Percentiles rank a stretch among this genome's conserved stretches.
These are phyloP conservation scores for Arthrobotrys pseudoclavata DNA, from an alignment of 2,329 filamentous ascomycete genomes.

Conservation along the genomic window DNA sequence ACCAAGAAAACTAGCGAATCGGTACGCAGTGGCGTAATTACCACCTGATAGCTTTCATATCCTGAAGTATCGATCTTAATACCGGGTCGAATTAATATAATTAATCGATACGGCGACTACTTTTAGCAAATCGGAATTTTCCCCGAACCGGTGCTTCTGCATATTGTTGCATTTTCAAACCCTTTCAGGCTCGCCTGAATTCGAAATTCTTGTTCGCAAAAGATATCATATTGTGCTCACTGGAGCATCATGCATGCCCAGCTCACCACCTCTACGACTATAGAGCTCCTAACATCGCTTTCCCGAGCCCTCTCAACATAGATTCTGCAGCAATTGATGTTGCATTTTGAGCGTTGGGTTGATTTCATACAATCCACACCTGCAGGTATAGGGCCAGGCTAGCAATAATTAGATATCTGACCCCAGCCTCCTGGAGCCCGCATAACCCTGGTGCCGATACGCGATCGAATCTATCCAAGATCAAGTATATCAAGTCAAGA, in stretches of 20 bases:
- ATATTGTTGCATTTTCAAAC: background rate
- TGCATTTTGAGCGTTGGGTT: constrained; percentile 40
- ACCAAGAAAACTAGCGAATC: background rate
- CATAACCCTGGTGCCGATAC: constrained; percentile 44
- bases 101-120: background rate
- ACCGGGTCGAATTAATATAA: background rate
- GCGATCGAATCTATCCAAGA: constrained; percentile 29
- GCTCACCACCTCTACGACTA: background rate
- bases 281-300: background rate
- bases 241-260: background rate
- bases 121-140: constrained; percentile 14
- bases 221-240: constrained; percentile 8
- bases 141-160: background rate
- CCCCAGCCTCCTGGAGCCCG: background rate
- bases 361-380: background rate
- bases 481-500: background rate
- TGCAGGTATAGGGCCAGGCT: background rate
- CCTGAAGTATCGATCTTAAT: background rate
- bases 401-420: background rate
- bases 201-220: background rate
- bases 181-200: background rate
- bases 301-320: background rate
- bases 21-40: background rate
- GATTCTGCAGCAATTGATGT: constrained; percentile 9
- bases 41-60: background rate